Evolutionary conservation across 441 rosid genomes (phyloP).

Genomic region (Geranium incanum): DNA sequence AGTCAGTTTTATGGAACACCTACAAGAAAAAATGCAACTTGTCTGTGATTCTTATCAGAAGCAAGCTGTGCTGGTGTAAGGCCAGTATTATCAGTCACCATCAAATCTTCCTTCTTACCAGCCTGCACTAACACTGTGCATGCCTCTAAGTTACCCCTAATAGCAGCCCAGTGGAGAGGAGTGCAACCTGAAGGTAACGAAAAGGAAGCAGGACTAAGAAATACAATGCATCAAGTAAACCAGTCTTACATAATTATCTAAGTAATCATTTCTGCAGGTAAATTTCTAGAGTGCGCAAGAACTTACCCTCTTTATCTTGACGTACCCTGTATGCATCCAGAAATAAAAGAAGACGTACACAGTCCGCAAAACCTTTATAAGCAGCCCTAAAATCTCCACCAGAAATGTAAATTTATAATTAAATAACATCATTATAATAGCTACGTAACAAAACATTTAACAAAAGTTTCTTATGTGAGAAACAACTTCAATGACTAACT

Average conservation of each 20-base stretch:
- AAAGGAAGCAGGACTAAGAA: constrained; percentile 14
- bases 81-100: constrained; percentile 77
- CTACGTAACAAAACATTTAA: not conserved
- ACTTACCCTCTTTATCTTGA: constrained; percentile 89
- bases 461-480: not conserved
- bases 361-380: constrained; percentile 94
- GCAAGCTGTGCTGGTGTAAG: constrained; percentile 98
- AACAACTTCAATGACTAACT: not conserved
- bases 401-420: constrained; percentile 19
- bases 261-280: not conserved
- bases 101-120: constrained; percentile 86
- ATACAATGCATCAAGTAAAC: not conserved
- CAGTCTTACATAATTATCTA: not conserved
- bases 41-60: constrained; percentile 87
- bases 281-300: not conserved
- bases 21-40: constrained; percentile 96
- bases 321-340: constrained; percentile 80
- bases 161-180: constrained; percentile 97
- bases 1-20: constrained; percentile 36
- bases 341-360: constrained; percentile 80
- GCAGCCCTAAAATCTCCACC: constrained; percentile 78
- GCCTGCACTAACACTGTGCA: constrained; percentile 95
- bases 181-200: constrained; percentile 63
- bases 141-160: constrained; percentile 92
- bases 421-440: constrained; percentile 16